Percentiles rank a stretch among this genome's conserved stretches.
phyloP scores from a whole-genome alignment of 2,329 filamentous ascomycete genomes.

The Botrytis galanthina region DNA sequence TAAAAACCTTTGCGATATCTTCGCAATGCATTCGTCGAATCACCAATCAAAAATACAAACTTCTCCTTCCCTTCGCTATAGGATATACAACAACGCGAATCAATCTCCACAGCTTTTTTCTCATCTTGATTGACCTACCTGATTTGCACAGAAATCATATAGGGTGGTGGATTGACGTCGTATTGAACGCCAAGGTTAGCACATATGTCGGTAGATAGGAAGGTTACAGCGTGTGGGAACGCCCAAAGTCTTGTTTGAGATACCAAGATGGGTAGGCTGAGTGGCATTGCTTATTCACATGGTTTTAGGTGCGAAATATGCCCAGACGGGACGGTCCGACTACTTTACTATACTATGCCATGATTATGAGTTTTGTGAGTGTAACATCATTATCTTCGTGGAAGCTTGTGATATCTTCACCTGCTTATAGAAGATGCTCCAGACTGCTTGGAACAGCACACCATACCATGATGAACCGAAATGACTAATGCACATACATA shows the following conservation, averaged over 20 bases:
- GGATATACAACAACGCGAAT: neutral
- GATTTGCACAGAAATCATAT: neutral
- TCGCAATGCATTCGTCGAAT: neutral
- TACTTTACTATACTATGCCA: neutral
- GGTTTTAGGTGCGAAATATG: neutral
- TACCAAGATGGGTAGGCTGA: neutral
- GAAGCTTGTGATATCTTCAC: neutral
- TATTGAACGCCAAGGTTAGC: neutral
- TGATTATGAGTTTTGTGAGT: neutral
- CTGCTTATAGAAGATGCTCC: neutral
- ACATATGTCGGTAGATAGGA: neutral
- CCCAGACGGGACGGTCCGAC: neutral
- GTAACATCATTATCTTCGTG: neutral
- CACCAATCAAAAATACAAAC: neutral
- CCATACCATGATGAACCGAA: neutral
- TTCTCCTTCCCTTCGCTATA: neutral
- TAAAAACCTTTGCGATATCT: neutral
- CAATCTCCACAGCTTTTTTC: neutral
- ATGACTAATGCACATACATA: neutral
- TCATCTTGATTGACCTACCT: neutral
- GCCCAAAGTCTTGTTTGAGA: neutral
- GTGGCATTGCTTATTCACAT: neutral
- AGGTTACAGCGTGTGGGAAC: neutral
- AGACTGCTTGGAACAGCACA: neutral
- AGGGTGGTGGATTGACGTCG: neutral